Evolutionary conservation across 202 grass and related monocot species (phyloP), one percentile per base, ranked within the genome.

Genomic region (Musa balbisiana): DNA sequence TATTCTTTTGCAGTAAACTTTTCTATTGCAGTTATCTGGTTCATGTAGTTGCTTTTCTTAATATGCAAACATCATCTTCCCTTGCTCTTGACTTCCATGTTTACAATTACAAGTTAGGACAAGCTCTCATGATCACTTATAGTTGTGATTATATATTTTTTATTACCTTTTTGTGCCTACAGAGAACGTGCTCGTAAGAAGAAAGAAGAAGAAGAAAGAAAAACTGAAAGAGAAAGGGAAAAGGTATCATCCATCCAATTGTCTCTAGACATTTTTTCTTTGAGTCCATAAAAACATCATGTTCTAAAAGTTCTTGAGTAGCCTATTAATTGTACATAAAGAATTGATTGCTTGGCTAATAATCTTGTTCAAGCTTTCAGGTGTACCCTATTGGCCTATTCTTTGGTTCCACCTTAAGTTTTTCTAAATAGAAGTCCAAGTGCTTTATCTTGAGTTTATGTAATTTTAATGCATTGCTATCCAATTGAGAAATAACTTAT

Each of bases 151-250:
- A 43, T 33, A 69, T 51, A 8, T 49, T 9, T 49, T 69, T 10
- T 51, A 60, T 16, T n/a, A n/a, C 19, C 33, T 49, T 68, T 10
- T 8, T 43, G 12, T 68, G 11, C 25, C 75, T 89, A 21, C 56
- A 98, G 94, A 83, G 82, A 79, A 81, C 10, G 68, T 63, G 20
- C 67, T 58, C 69, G 33, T 73, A 76, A 73, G 65, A 84, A 72
- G 83, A 87, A 89, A 84, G 64, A 80, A 62, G 83, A 88, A 80
- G 87, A 93, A 26, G 56, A 16, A 55, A 82, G 23, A 79, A 72
- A 29, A 77, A 64, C 55, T 53, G 81, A 90, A 87, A 74, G 75
- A 56, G 83, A 85, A 88, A 87, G 70, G 51, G 84, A 89, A 56
- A 91, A 91, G 89, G 94, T 98, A 85, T 55, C 27, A 27, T 77